Percentiles rank a stretch among this genome's conserved stretches.
These are phyloP conservation scores for Brassica cretica DNA, from an alignment of 345 rosid genomes.

Conservation along the genomic window DNA sequence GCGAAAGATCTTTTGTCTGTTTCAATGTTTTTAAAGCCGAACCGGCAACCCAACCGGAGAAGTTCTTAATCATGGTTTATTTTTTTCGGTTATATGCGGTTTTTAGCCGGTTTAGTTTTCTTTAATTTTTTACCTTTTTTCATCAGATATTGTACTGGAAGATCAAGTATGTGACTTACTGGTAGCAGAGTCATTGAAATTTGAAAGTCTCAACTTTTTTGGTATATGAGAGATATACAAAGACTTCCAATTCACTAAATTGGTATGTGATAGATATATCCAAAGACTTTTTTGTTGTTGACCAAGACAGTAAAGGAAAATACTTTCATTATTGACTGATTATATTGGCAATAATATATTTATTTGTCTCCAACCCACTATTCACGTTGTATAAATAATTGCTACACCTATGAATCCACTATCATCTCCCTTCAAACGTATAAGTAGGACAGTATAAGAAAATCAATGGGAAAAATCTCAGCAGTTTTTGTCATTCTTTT, in stretches of 20 bases:
- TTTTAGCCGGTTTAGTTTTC: not conserved
- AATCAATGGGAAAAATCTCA: slow-evolving; percentile 16
- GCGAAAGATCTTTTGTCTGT: not conserved
- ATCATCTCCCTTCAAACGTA: not conserved
- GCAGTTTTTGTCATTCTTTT: slow-evolving; percentile 25
- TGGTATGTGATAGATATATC: not conserved
- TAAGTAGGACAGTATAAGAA: not conserved
- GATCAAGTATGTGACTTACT: slow-evolving; percentile 60
- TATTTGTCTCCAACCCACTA: not conserved
- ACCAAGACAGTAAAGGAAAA: not conserved
- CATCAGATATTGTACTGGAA: slow-evolving; percentile 72
- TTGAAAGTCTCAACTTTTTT: not conserved
- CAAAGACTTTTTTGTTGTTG: not conserved
- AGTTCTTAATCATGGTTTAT: no score
- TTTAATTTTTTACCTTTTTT: not conserved
- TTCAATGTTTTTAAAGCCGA: no score
- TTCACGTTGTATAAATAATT: slow-evolving; percentile 7
- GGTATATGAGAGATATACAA: not conserved
- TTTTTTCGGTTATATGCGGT: not conserved
- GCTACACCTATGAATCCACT: not conserved
- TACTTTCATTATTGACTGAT: not conserved
- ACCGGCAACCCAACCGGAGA: no score
- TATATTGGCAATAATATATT: not conserved
- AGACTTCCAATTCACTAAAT: no score
- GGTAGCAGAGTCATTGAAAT: not conserved